Evolutionary conservation across 2,329 filamentous ascomycete genomes (phyloP).

Genomic region (Aspergillus candidus): DNA sequence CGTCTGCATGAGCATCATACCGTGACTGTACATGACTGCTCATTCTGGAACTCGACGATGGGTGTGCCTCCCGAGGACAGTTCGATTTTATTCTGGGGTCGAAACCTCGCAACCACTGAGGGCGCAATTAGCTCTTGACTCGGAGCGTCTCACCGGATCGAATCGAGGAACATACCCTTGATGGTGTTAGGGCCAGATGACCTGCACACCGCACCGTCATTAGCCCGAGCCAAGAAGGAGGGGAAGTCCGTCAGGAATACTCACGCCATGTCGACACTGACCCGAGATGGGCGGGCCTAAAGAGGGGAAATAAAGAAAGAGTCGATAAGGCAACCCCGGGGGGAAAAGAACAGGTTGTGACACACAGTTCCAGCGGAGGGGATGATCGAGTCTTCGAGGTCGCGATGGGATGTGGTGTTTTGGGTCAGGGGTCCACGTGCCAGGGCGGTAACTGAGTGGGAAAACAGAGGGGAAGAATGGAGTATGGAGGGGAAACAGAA

Average conservation of each 20-base stretch:
- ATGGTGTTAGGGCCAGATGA: conserved; percentile 39
- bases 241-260: conserved; percentile 19
- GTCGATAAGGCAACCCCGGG: conserved; percentile 17
- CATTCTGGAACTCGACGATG: conserved; percentile 80
- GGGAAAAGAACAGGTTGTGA: conserved; percentile 16
- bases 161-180: conserved; percentile 41
- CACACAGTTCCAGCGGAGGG: conserved; percentile 11
- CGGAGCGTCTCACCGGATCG: background rate
- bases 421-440: conserved; percentile 27
- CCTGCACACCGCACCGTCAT: conserved; percentile 19
- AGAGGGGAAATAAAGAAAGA: conserved; percentile 9
- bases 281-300: conserved; percentile 6
- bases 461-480: conserved; percentile 2
- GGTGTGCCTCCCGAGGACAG: conserved; percentile 83
- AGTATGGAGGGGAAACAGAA: no score
- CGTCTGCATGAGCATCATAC: conserved; percentile 42
- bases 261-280: conserved; percentile 43
- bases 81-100: conserved; percentile 94
- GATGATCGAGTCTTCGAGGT: conserved; percentile 5
- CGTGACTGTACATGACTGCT: conserved; percentile 80
- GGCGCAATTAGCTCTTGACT: conserved; percentile 37
- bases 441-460: conserved; percentile 2
- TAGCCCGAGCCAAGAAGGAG: conserved; percentile 5
- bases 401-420: conserved; percentile 12
- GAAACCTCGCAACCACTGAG: conserved; percentile 91